These are phyloP conservation scores for Camelina neglecta DNA, from an alignment of 345 rosid species.

Conservation along the genomic window DNA sequence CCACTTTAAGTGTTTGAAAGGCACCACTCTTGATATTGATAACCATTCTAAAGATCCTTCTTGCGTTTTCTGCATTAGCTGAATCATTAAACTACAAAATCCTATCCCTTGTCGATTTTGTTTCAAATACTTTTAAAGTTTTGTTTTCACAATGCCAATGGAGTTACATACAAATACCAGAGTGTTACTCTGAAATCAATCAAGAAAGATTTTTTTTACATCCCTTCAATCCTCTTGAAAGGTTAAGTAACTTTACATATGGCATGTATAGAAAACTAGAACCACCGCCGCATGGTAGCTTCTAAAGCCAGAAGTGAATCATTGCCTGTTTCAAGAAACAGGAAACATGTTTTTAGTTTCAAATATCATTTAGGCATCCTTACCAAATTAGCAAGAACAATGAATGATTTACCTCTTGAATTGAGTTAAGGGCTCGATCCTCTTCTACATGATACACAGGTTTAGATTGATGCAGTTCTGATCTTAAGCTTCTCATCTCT, in stretches of 20 bases:
- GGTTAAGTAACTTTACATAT: constrained; percentile 23
- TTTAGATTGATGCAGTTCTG: constrained; percentile 43
- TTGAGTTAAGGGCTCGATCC: constrained; percentile 32
- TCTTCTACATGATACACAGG: constrained; percentile 57
- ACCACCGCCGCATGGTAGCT: constrained; percentile 19
- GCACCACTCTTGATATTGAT: constrained; percentile 37
- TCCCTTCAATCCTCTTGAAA: constrained; percentile 15
- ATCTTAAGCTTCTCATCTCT: constrained; percentile 58
- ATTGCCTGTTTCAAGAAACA: constrained; percentile 64
- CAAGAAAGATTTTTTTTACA: constrained; percentile 28
- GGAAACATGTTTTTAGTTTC: neutral
- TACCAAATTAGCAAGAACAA: neutral
- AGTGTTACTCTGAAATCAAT: constrained; percentile 20
- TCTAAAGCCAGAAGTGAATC: constrained; percentile 81
- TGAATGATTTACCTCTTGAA: constrained; percentile 37
- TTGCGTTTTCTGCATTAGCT: constrained; percentile 40
- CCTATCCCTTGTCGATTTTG: too few species aligned
- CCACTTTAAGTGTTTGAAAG: constrained; percentile 40
- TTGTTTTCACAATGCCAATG: constrained; percentile 27
- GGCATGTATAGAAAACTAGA: neutral
- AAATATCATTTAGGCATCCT: constrained; percentile 5
- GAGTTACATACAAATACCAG: constrained; percentile 29
- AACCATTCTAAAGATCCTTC: constrained; percentile 31
- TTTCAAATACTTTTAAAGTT: neutral
- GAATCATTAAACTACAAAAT: neutral